Conservation (phyloP, 352 stramenopile genomes). For the Globisporangium spiculum region DNA sequence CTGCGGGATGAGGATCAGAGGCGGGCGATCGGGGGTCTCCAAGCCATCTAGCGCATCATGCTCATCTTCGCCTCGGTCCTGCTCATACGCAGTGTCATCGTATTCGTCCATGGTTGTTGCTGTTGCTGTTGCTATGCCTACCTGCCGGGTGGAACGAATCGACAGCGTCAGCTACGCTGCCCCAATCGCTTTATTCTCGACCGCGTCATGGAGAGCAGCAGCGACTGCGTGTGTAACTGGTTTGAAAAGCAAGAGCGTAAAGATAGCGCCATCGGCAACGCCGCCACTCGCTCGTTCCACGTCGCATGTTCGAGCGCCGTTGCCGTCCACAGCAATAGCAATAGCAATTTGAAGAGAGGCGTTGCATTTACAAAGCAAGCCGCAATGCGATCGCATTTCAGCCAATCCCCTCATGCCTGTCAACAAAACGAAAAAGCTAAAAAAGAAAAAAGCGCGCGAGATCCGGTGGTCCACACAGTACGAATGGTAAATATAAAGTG, state of each 20-base stretch:
- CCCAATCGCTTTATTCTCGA: not conserved
- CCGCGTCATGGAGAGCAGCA: not conserved
- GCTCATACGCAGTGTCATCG: not conserved
- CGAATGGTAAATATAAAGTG: no score
- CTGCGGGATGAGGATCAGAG: constrained; percentile 13
- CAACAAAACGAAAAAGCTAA: no score
- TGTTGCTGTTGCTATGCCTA: not conserved
- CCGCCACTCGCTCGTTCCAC: no score
- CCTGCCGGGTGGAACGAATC: no score
- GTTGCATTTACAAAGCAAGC: no score
- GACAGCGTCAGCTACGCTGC: not conserved
- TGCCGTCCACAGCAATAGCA: no score
- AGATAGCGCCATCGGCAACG: not conserved
- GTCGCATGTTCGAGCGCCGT: not conserved
- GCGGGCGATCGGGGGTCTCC: not conserved
- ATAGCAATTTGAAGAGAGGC: no score
- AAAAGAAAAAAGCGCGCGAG: not conserved
- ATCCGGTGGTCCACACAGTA: not conserved
- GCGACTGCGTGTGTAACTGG: not conserved
- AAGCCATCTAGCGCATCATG: not conserved
- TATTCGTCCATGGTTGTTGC: not conserved
- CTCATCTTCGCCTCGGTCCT: not conserved
- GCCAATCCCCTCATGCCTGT: no score
- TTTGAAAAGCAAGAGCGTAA: not conserved
- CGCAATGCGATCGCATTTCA: no score